Conservation (phyloP, 1,284 basidiomycete genomes). For the Cutaneotrichosporon sp. region DNA sequence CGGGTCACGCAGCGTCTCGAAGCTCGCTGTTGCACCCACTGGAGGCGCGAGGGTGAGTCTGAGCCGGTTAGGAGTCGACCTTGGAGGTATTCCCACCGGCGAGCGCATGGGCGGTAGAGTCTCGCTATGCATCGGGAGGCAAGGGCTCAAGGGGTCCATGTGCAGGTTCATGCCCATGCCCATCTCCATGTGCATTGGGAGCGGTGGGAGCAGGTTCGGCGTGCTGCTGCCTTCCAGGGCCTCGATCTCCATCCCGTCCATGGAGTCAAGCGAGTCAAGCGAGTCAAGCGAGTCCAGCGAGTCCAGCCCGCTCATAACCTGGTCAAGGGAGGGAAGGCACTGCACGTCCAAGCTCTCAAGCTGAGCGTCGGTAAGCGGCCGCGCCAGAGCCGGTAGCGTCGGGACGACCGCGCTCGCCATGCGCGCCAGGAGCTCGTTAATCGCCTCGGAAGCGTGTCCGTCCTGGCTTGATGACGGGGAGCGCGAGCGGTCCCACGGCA, state of each 20-base stretch:
- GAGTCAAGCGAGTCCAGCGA: no score
- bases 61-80: not conserved
- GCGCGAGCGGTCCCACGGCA: not conserved
- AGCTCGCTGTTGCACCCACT: not conserved
- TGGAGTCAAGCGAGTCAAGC: no score
- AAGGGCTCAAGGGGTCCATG: not conserved
- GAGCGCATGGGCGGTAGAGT: not conserved
- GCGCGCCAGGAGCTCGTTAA: conserved; percentile 13
- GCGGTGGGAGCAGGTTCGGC: no score
- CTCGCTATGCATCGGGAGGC: not conserved
- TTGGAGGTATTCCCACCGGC: not conserved
- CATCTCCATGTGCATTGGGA: no score
- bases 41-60: not conserved
- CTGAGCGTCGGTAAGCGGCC: not conserved
- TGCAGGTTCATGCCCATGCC: not conserved
- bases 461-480: not conserved
- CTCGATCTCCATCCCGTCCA: no score
- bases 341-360: not conserved
- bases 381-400: not conserved
- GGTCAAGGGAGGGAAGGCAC: not conserved
- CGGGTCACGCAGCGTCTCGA: not conserved
- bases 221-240: no score
- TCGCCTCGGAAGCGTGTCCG: not conserved
- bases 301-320: no score
- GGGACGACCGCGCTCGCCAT: not conserved